A percentile compares a stretch with the other conserved stretches of the same genome.
Evolutionary conservation across 192 early-diverging fungal genomes (phyloP).

Genomic region (Chytriomyces sp.): DNA sequence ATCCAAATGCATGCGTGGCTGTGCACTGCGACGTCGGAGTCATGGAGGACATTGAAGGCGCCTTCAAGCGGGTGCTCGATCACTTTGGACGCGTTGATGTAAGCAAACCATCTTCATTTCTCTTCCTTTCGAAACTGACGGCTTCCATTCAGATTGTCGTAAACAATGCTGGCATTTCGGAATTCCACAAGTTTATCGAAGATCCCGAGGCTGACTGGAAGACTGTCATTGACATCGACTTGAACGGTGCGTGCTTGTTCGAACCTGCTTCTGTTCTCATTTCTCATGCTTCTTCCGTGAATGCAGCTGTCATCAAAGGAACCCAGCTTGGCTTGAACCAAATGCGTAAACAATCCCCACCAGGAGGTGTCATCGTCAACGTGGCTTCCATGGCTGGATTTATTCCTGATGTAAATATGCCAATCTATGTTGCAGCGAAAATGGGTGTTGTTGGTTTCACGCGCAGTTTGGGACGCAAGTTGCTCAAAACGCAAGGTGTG

Average conservation of each 20-base stretch:
- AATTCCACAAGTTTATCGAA: conserved; percentile 39
- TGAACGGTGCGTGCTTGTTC: conserved; percentile 55
- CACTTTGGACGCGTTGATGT: conserved; percentile 62
- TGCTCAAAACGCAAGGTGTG: conserved; percentile 41
- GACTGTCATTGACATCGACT: conserved; percentile 74
- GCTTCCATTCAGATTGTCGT: conserved; percentile 40
- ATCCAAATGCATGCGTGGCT: conserved; percentile 55
- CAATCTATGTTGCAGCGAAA: conserved; percentile 80
- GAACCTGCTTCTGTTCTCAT: conserved; percentile 5
- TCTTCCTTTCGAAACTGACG: not conserved
- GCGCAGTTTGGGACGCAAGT: conserved; percentile 29
- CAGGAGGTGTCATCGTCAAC: conserved; percentile 74
- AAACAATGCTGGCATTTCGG: conserved; percentile 56
- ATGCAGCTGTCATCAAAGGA: conserved; percentile 65
- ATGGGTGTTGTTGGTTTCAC: conserved; percentile 71
- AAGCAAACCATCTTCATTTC: conserved; percentile 7
- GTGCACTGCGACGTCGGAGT: conserved; percentile 65
- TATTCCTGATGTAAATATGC: conserved; percentile 52
- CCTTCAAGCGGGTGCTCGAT: conserved; percentile 65
- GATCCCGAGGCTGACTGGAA: conserved; percentile 47
- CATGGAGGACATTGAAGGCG: conserved; percentile 62
- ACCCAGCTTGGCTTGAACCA: conserved; percentile 73
- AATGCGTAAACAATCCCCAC: conserved; percentile 50
- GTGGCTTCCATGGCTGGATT: conserved; percentile 76
- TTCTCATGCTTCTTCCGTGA: not conserved